Base-by-base conservation (phyloP, 768 basidiomycete species). In the Lactarius quietus region DNA sequence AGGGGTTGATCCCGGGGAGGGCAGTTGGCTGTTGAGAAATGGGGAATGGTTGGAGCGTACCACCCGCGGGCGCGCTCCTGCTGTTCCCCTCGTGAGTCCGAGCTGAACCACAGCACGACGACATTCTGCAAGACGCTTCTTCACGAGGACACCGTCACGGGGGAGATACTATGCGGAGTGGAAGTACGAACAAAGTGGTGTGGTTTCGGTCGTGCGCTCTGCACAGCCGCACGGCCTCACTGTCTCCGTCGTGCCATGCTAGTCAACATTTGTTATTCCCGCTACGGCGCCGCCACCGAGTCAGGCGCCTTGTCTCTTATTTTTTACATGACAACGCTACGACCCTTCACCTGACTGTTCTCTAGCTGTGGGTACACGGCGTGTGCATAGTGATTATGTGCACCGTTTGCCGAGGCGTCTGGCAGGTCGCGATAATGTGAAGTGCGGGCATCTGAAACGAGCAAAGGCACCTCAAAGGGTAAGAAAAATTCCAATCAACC, bases 41-140 rank as follows among this genome's bases (percentile, higher is more conserved):
- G 61, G 65, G 65, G 28, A 84, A 69, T 23, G 77, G 74, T 28
- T 76, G 72, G 31, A 70, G 66, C 31, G 70, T 61, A 6, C 73
- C 68, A 36, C 68, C 69, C 0, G 72, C 68, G 2, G 63, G 59
- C 29, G 63, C 64, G 28, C 77, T 74, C 74, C 80, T 79, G 59
- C 75, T 73, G 56, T 76, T 70, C 60, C 73, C 67, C 62, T 76
- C 72, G 45, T 70, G 67, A 33, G 72, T 70, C 39, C 72, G 71
- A 36, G 68, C 72, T 10, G 81, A 69, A 56, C 83, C 80, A n/a
- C 87, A 87, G 72, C 89, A 92, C 71, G 90, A 92, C 71, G 90
- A 90, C 68, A 84, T 80, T 86, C 88, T 89, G 69, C 36, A 29
- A 20, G 36, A 29, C 38, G 68, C n/a, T 57, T 48, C n/a, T 57